Conservation (phyloP, 768 basidiomycete species). For the Hericium erinaceus region DNA sequence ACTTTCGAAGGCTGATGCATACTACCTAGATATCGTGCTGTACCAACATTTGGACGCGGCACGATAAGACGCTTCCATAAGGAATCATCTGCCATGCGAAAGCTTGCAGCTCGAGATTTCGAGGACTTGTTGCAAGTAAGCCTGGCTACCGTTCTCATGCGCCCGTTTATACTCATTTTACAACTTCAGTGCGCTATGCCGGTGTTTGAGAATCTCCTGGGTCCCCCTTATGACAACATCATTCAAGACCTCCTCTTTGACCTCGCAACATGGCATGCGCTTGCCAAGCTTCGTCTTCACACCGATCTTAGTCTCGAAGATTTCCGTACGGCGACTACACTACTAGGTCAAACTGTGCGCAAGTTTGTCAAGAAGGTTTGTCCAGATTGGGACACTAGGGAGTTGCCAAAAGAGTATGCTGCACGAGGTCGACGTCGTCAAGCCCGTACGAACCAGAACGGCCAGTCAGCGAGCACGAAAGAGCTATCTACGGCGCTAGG, state of each 20-base stretch:
- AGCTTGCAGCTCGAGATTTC: constrained; percentile 18
- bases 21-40: constrained; percentile 3
- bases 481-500: not conserved
- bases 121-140: constrained; percentile 20
- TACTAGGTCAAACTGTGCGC: not conserved
- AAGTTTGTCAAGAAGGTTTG: not conserved
- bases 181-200: constrained; percentile 16
- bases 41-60: constrained; percentile 20
- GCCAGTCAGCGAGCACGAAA: not conserved
- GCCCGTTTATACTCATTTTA: not conserved
- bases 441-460: not conserved
- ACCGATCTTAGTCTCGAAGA: not conserved
- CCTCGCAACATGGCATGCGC: not conserved
- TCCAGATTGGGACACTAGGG: not conserved
- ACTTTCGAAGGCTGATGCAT: too few relatives aligned
- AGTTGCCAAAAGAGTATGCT: not conserved
- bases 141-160: not conserved
- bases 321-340: not conserved
- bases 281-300: constrained; percentile 16
- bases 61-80: constrained; percentile 16
- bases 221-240: not conserved
- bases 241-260: not conserved
- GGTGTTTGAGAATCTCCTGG: constrained; percentile 12
- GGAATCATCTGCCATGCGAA: constrained; percentile 18
- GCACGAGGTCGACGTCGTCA: not conserved